These are phyloP conservation scores for Garcia nutans DNA, from an alignment of 345 rosid species.

Conservation along the genomic window DNA sequence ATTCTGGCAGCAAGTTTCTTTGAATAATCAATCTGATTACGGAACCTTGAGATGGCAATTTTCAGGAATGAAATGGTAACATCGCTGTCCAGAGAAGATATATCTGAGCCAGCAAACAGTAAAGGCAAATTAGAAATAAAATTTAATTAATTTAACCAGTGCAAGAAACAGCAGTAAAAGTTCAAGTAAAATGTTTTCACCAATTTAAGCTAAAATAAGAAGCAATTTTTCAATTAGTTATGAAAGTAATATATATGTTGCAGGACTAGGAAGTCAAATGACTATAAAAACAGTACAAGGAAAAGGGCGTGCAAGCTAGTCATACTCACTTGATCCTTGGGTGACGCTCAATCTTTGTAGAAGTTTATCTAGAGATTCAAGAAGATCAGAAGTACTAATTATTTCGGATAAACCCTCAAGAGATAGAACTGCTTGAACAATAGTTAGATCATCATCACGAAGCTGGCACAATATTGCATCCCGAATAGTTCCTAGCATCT, in stretches of 20 bases:
- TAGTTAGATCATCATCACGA: conserved; percentile 73
- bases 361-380: conserved; percentile 49
- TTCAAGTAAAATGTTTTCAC: background rate
- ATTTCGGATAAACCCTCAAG: conserved; percentile 57
- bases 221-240: background rate
- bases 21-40: conserved; percentile 38
- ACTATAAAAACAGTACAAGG: background rate
- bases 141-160: background rate
- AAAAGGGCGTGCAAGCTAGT: background rate
- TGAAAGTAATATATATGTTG: background rate
- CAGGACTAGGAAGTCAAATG: background rate
- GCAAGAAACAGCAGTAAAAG: background rate
- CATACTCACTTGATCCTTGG: conserved; percentile 52
- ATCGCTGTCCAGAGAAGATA: conserved; percentile 49
- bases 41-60: conserved; percentile 46
- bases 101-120: conserved; percentile 51
- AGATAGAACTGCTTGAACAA: conserved; percentile 69
- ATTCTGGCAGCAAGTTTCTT: conserved; percentile 66
- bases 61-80: conserved; percentile 53
- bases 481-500: conserved; percentile 64
- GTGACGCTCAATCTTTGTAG: conserved; percentile 54
- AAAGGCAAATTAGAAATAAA: conserved; percentile 2
- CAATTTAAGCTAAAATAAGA: background rate
- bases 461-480: conserved; percentile 72
- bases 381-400: conserved; percentile 50